Percentiles rank a stretch among this genome's conserved stretches.
Evolutionary conservation across 169 alveolate species (phyloP).

Genomic region (Plasmodium inui): DNA sequence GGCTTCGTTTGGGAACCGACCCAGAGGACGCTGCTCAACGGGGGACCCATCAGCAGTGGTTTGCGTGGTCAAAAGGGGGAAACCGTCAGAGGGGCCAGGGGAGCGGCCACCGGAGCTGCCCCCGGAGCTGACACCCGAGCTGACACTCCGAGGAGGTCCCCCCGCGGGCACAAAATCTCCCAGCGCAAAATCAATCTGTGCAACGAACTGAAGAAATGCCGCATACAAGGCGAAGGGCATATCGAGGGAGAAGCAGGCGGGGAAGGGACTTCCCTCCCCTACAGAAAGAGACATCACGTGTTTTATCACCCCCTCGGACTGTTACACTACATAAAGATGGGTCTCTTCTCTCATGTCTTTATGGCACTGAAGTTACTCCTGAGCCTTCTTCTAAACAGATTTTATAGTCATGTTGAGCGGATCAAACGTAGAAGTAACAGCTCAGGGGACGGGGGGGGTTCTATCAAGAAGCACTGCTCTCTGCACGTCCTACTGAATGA

Average conservation of each 20-base stretch:
- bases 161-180: not conserved
- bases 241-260: not conserved
- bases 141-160: not conserved
- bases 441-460: not conserved
- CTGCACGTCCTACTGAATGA: conserved; percentile 28
- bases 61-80: not conserved
- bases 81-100: no score
- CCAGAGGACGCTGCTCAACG: not conserved
- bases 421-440: not conserved
- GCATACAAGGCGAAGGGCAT: not conserved
- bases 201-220: not conserved
- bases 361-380: conserved; percentile 49
- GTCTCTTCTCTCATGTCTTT: conserved; percentile 68
- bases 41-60: not conserved
- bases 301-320: conserved; percentile 67
- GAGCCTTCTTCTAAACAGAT: conserved; percentile 19
- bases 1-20: not conserved
- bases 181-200: conserved; percentile 16
- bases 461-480: conserved; percentile 36
- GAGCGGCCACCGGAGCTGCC: no score
- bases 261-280: not conserved
- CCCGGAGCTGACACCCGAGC: no score
- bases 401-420: not conserved
- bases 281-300: not conserved
- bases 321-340: conserved; percentile 49